A percentile compares a stretch with the other conserved stretches of the same genome.
Evolutionary conservation across 2,329 filamentous ascomycete genomes (phyloP).

Genomic region (Paecilomyces variotii): DNA sequence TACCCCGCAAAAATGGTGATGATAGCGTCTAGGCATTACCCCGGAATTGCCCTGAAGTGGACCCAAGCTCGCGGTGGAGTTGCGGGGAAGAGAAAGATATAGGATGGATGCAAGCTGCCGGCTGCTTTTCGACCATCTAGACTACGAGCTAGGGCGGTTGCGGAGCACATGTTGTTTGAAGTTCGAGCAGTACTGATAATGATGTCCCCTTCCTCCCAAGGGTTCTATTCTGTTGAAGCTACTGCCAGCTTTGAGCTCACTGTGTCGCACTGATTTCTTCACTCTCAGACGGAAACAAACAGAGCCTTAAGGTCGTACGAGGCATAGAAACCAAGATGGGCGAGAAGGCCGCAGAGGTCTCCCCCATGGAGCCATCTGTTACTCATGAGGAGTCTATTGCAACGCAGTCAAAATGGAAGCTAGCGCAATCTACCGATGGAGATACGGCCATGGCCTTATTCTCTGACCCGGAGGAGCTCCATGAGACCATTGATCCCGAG

Average conservation of each 20-base stretch:
- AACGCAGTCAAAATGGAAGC: conserved; percentile 18
- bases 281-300: too few relatives aligned
- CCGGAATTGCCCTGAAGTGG: neutral
- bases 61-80: neutral
- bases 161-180: neutral
- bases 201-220: neutral
- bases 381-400: conserved; percentile 21
- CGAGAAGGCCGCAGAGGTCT: conserved; percentile 6
- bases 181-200: neutral
- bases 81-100: neutral
- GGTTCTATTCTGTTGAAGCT: neutral
- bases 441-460: conserved; percentile 48
- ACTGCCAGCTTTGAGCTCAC: neutral
- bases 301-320: neutral
- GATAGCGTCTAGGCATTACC: neutral
- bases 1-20: neutral
- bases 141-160: neutral
- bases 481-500: conserved; percentile 37
- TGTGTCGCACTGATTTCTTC: neutral
- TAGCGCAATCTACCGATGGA: conserved; percentile 28
- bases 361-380: conserved; percentile 15
- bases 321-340: conserved; percentile 7
- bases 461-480: conserved; percentile 38
- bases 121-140: neutral
- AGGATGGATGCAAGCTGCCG: neutral